These are phyloP conservation scores for Entoloma clypeatum DNA, from an alignment of 1,284 basidiomycete species.

Conservation along the genomic window DNA sequence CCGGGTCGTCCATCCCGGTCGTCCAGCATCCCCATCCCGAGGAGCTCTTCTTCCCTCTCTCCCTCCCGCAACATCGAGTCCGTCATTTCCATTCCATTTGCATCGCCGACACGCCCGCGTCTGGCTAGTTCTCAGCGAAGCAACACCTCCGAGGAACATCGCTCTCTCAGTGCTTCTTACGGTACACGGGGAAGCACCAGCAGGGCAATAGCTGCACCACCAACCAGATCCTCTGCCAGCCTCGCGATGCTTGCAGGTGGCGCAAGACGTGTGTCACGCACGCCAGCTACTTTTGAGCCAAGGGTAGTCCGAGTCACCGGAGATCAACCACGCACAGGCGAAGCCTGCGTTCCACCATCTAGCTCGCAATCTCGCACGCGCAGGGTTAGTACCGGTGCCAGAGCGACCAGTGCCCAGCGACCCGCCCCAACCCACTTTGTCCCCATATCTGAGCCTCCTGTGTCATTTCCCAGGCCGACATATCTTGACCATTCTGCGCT, in stretches of 20 bases:
- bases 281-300: conserved; percentile 49
- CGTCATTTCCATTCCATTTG: conserved; percentile 56
- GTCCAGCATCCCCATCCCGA: conserved; percentile 60
- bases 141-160: conserved; percentile 26
- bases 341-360: conserved; percentile 37
- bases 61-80: conserved; percentile 57
- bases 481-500: conserved; percentile 75
- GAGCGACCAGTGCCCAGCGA: conserved; percentile 26
- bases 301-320: conserved; percentile 57
- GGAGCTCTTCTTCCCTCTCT: conserved; percentile 40
- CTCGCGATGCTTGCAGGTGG: conserved; percentile 29
- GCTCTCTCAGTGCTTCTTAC: conserved; percentile 30
- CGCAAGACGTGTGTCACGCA: conserved; percentile 22
- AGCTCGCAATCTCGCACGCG: conserved; percentile 42
- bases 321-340: conserved; percentile 35
- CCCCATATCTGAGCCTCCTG: conserved; percentile 26
- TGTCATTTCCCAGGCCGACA: conserved; percentile 57
- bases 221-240: conserved; percentile 36
- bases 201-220: conserved; percentile 32
- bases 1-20: conserved; percentile 56
- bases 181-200: conserved; percentile 31
- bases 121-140: conserved; percentile 26
- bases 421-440: conserved; percentile 10
- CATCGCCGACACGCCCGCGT: conserved; percentile 38
- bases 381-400: conserved; percentile 35